These are phyloP conservation scores for Coemansia sp. DNA, from an alignment of 192 early-diverging fungal genomes.

Conservation along the genomic window DNA sequence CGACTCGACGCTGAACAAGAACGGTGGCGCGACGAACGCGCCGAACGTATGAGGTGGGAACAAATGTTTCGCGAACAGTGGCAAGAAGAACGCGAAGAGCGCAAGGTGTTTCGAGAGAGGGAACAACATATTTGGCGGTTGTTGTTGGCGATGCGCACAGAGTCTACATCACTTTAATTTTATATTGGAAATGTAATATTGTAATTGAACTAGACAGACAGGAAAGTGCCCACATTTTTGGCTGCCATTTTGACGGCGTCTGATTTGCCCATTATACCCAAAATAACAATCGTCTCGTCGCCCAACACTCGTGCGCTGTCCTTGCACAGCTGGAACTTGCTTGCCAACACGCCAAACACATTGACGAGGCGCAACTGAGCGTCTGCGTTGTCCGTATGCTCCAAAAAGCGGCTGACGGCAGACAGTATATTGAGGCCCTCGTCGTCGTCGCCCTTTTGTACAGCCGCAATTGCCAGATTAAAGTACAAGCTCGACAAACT, in stretches of 20 bases:
- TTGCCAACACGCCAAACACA: slow-evolving; percentile 46
- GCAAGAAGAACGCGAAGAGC: slow-evolving; percentile 35
- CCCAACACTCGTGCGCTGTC: slow-evolving; percentile 48
- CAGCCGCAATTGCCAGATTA: slow-evolving; percentile 35
- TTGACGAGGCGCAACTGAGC: slow-evolving; percentile 40
- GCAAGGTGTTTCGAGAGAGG: slow-evolving; percentile 22
- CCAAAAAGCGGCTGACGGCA: slow-evolving; percentile 32
- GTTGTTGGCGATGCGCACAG: slow-evolving; percentile 13
- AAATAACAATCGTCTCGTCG: slow-evolving; percentile 40
- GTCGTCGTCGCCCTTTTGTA: slow-evolving; percentile 29
- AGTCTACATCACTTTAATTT: neutral
- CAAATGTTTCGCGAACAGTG: slow-evolving; percentile 36
- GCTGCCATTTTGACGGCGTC: slow-evolving; percentile 31
- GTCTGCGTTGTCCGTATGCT: slow-evolving; percentile 20
- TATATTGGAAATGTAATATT: neutral
- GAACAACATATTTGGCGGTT: slow-evolving; percentile 29
- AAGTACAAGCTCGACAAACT: slow-evolving; percentile 32
- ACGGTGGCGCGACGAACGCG: slow-evolving; percentile 35
- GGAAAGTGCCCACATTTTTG: slow-evolving; percentile 24
- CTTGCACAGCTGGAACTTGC: slow-evolving; percentile 50
- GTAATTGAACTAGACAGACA: slow-evolving; percentile 9
- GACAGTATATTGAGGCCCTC: slow-evolving; percentile 35
- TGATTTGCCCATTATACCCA: slow-evolving; percentile 35
- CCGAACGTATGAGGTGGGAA: slow-evolving; percentile 25
- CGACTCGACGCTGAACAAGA: slow-evolving; percentile 24